Percentiles rank a stretch among this genome's conserved stretches.
phyloP scores from a whole-genome alignment of 1,284 basidiomycete genomes.

The Austroboletus rostrupii region DNA sequence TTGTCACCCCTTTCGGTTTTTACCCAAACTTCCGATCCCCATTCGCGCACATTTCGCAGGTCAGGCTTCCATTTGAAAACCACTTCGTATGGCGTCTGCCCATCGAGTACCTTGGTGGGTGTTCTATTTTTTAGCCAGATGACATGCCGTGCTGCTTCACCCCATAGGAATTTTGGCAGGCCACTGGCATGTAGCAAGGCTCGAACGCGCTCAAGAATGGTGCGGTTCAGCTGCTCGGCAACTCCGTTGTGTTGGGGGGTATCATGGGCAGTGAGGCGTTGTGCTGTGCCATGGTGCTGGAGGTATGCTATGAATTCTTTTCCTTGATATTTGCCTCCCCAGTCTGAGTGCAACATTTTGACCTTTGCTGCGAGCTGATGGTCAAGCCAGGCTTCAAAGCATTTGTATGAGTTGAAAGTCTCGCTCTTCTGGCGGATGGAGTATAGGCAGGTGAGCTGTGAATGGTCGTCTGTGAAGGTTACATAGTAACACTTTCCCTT shows the following conservation, averaged over 20 bases:
- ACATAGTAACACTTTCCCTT: conserved; percentile 28
- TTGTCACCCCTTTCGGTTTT: too few species aligned
- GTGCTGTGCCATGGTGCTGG: not conserved
- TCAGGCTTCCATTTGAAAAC: not conserved
- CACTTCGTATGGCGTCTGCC: not conserved
- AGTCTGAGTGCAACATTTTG: not conserved
- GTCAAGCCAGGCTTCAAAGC: conserved; percentile 25
- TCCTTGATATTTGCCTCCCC: not conserved
- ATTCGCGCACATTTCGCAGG: not conserved
- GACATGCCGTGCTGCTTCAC: not conserved
- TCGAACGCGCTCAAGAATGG: not conserved
- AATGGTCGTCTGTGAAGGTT: conserved; percentile 31
- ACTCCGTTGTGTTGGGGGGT: too few species aligned
- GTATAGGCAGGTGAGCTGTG: conserved; percentile 22
- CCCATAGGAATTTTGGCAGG: conserved; percentile 5
- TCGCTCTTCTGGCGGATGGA: conserved; percentile 28
- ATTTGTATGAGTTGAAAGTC: conserved; percentile 25
- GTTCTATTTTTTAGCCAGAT: not conserved
- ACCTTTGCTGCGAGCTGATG: not conserved
- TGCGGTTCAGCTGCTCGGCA: too few species aligned
- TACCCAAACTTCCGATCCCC: not conserved
- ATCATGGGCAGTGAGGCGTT: too few species aligned
- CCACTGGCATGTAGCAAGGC: conserved; percentile 2
- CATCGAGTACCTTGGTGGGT: not conserved
- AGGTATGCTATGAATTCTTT: not conserved